These are phyloP conservation scores for Andrographis paniculata DNA, from an alignment of 305 asterid genomes.

Conservation along the genomic window DNA sequence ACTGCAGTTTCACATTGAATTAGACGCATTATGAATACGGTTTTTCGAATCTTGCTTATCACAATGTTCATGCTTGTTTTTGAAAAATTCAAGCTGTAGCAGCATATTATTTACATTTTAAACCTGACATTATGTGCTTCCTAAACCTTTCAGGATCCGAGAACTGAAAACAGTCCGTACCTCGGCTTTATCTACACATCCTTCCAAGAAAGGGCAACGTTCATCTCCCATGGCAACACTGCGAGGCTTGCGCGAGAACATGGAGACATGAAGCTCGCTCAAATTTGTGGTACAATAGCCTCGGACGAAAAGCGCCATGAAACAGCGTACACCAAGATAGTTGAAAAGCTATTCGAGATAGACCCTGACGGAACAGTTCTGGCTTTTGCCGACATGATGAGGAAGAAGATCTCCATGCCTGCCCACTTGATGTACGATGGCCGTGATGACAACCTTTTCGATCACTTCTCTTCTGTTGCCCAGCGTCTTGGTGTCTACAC, in stretches of 20 bases:
- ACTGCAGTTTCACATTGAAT: too few species aligned
- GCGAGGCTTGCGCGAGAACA: conserved; percentile 51
- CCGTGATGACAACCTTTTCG: conserved; percentile 48
- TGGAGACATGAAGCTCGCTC: conserved; percentile 54
- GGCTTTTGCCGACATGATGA: conserved; percentile 71
- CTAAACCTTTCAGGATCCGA: conserved; percentile 34
- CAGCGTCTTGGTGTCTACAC: conserved; percentile 60
- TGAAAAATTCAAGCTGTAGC: too few species aligned
- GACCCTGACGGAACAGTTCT: conserved; percentile 58
- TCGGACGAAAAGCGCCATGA: conserved; percentile 67
- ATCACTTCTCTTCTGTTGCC: conserved; percentile 57
- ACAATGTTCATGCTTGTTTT: too few species aligned
- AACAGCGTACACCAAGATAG: conserved; percentile 58
- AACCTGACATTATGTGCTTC: too few species aligned
- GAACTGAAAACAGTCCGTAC: conserved; percentile 55
- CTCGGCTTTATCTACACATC: conserved; percentile 61
- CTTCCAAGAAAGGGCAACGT: conserved; percentile 69
- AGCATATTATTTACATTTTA: too few species aligned
- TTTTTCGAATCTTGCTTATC: too few species aligned
- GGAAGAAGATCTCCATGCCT: conserved; percentile 67
- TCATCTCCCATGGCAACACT: conserved; percentile 54
- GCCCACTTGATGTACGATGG: conserved; percentile 69
- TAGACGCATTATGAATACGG: too few species aligned
- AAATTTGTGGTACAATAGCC: conserved; percentile 53
- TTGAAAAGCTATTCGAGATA: conserved; percentile 50